Evolutionary conservation across 176 grass and related monocot genomes (phyloP).

Genomic region (Carex pumila): DNA sequence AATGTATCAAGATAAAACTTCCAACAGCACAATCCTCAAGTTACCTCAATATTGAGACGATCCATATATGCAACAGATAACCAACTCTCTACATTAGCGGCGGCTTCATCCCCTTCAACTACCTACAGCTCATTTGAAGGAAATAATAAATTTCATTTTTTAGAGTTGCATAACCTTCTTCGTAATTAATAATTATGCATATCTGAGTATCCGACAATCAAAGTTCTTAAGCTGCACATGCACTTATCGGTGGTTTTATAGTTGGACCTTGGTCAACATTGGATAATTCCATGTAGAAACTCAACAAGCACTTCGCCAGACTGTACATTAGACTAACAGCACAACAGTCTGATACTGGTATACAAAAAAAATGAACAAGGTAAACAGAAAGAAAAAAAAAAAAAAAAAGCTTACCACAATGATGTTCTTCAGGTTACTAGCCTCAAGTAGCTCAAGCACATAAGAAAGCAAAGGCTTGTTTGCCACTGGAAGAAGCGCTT

Average conservation of each 20-base stretch:
- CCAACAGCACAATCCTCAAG: conserved; percentile 13
- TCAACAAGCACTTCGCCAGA: neutral
- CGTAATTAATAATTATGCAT: neutral
- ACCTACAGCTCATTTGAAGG: conserved; percentile 38
- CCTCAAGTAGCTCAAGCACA: conserved; percentile 79
- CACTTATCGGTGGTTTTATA: neutral
- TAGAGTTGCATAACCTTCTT: neutral
- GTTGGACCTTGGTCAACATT: neutral
- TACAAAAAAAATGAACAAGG: neutral
- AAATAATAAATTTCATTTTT: neutral
- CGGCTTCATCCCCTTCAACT: conserved; percentile 78
- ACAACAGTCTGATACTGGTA: neutral
- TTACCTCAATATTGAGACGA: conserved; percentile 71
- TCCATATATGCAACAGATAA: conserved; percentile 65
- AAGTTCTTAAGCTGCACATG: neutral
- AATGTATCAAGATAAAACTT: neutral
- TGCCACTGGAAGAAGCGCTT: conserved; percentile 82
- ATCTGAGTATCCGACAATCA: neutral
- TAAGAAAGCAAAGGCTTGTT: conserved; percentile 87
- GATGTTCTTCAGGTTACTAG: conserved; percentile 84
- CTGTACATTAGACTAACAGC: neutral
- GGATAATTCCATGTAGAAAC: neutral
- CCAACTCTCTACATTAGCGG: conserved; percentile 54
- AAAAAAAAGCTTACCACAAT: conserved; percentile 51
- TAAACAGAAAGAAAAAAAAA: neutral